Evolutionary conservation across 371 early-diverging fungal genomes (phyloP), one percentile per base, ranked within the genome.

Genomic region (Encephalitozoon hellem): DNA sequence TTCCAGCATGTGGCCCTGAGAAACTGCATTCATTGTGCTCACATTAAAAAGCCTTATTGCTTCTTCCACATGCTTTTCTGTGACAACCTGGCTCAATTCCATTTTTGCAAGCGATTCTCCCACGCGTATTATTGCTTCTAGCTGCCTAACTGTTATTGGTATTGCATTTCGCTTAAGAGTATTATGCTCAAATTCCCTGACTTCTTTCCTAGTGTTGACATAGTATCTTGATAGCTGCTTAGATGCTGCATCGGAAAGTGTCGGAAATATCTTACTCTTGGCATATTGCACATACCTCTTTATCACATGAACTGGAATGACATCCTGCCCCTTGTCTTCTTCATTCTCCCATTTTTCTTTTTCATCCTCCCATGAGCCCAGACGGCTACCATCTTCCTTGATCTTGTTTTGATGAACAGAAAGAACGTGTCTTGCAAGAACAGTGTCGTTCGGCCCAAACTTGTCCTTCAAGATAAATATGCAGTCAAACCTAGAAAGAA

Each of bases 61-160:
- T 85, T 97, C 97, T 71, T 94, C 94, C 23, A 97, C 95, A 82
- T 99, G 96, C 63, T 87, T 85, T 71, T 90, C 90, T 0, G 88
- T 90, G 6, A 93, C 96, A 0, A 89, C 87, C 12, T 91, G 89
- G 21, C 90, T 89, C n/a, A 97, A 88, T 21, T 90, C 89, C 88
- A 97, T 91, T 82, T 95, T 96, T 69, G 99, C 99, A 43, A 97
- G 85, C 9, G 96, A 88, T 87, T 99, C 99, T n/a, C 96, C 90
- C 55, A 97, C 90, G 83, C 99, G 92, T 55, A 96, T 90, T 77
- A 99, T 93, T 67, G 97, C 96, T 86, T 99, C 99, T 72, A 99
- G 86, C 86, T 99, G 99, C 84, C 91, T 89, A 75, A 99, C 90
- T 4, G 99, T 99, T 79, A 99, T 97, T 2, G 99, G 99, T 70